Conservation (phyloP, 176 grass and related monocot genomes). For the Carex pumila region DNA sequence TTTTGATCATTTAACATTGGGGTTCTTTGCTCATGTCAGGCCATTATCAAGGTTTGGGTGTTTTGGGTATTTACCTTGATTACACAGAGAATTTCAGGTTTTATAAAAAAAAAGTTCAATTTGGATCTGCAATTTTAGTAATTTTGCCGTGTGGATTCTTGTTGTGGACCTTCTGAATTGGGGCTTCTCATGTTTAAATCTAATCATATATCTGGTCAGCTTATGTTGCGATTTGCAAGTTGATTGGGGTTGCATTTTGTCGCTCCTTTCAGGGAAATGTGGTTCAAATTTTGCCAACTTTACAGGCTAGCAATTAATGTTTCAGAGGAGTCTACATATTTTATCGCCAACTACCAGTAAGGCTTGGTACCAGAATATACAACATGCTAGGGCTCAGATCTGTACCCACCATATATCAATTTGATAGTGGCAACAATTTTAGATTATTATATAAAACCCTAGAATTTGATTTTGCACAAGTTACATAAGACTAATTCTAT, state of each 20-base stretch:
- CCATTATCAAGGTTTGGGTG: not conserved
- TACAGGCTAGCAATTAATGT: not conserved
- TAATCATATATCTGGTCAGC: not conserved
- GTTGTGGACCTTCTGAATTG: no score
- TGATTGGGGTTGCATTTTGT: not conserved
- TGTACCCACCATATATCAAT: not conserved
- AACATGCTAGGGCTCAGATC: not conserved
- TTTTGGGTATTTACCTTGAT: not conserved
- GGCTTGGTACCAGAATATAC: not conserved
- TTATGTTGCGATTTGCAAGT: not conserved
- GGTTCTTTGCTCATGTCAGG: not conserved
- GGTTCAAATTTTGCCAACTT: not conserved
- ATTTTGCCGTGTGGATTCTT: no score
- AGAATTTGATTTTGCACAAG: not conserved
- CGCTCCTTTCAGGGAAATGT: not conserved
- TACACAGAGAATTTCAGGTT: no score
- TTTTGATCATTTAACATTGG: not conserved
- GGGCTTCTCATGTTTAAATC: no score
- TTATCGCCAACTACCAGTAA: not conserved
- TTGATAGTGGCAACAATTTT: not conserved
- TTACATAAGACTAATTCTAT: not conserved
- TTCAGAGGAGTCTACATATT: not conserved
- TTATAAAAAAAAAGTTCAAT: no score
- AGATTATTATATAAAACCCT: not conserved
- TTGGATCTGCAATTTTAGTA: no score